These are phyloP conservation scores for Penicilliopsis zonata DNA, from an alignment of 495 filamentous ascomycete species.

Conservation along the genomic window DNA sequence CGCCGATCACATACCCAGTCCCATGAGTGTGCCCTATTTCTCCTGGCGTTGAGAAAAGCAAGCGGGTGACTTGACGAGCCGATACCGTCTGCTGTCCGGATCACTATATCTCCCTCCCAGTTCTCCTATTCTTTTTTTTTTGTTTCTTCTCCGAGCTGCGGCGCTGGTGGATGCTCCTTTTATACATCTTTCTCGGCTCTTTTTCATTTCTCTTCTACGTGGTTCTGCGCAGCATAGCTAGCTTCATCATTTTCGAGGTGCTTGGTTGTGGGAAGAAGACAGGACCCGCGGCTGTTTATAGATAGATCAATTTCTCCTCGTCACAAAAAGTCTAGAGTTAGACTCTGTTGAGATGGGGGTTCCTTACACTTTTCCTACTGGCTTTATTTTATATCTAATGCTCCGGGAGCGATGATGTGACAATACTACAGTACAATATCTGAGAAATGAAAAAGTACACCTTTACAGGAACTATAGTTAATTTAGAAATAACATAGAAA, in stretches of 20 bases:
- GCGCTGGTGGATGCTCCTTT: slow-evolving; percentile 31
- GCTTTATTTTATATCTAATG: slow-evolving; percentile 12
- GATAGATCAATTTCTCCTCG: slow-evolving; percentile 12
- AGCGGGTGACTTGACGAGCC: too few species aligned
- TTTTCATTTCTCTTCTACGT: slow-evolving; percentile 9
- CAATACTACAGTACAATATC: too few species aligned
- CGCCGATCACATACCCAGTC: too few species aligned
- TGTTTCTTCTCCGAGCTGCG: slow-evolving; percentile 12
- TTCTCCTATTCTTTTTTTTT: slow-evolving; percentile 10
- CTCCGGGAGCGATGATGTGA: slow-evolving; percentile 11
- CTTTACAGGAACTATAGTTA: too few species aligned
- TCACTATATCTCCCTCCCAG: slow-evolving; percentile 2
- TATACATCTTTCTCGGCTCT: slow-evolving; percentile 12
- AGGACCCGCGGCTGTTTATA: slow-evolving; percentile 6
- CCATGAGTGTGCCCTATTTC: too few species aligned
- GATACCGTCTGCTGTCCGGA: too few species aligned
- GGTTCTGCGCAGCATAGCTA: slow-evolving; percentile 13
- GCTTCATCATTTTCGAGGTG: slow-evolving; percentile 10
- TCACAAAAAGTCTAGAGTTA: slow-evolving; percentile 10
- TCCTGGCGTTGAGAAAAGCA: too few species aligned
- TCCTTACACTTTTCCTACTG: slow-evolving; percentile 3
- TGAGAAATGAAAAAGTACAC: too few species aligned
- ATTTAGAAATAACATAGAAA: too few species aligned
- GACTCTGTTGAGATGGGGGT: slow-evolving; percentile 5
- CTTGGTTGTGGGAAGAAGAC: slow-evolving; percentile 1